Evolutionary conservation across 2,329 filamentous ascomycete species (phyloP).

Genomic region (Venturiaceae sp.): DNA sequence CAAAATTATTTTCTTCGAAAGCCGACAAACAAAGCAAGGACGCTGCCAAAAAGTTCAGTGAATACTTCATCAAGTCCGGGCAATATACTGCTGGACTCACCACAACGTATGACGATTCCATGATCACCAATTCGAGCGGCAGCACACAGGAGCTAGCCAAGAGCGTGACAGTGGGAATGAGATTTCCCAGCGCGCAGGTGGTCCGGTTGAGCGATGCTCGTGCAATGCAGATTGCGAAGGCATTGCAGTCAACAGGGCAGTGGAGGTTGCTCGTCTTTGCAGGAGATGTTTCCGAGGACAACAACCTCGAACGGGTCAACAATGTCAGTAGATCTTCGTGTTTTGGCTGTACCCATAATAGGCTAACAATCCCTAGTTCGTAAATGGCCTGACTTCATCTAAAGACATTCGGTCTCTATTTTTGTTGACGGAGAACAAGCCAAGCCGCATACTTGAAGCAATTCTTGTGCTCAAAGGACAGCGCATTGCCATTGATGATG

Average conservation of each 20-base stretch:
- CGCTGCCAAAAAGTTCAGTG: slow-evolving; percentile 52
- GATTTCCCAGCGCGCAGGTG: slow-evolving; percentile 50
- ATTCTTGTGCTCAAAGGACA: slow-evolving; percentile 1
- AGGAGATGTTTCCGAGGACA: slow-evolving; percentile 23
- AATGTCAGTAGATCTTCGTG: background rate
- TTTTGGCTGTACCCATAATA: background rate
- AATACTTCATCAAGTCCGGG: slow-evolving; percentile 49
- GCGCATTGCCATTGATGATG: slow-evolving; percentile 4
- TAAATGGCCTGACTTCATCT: background rate
- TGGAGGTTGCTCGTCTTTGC: slow-evolving; percentile 54
- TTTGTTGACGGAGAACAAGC: background rate
- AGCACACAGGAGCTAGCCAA: slow-evolving; percentile 32
- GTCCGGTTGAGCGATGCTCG: slow-evolving; percentile 47
- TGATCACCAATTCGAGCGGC: slow-evolving; percentile 45
- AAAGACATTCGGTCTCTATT: background rate
- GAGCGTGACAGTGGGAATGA: slow-evolving; percentile 42
- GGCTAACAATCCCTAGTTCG: background rate
- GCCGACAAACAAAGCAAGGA: slow-evolving; percentile 51
- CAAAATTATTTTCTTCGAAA: slow-evolving; percentile 33
- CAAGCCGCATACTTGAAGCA: background rate
- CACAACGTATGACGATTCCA: slow-evolving; percentile 47
- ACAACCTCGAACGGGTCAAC: background rate
- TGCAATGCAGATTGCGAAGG: slow-evolving; percentile 50
- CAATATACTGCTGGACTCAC: slow-evolving; percentile 48
- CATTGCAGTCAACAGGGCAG: slow-evolving; percentile 45